Evolutionary conservation across 2,329 filamentous ascomycete genomes (phyloP), one percentile per base, ranked within the genome.

Genomic region (Paecilomyces dactylethromorphus): DNA sequence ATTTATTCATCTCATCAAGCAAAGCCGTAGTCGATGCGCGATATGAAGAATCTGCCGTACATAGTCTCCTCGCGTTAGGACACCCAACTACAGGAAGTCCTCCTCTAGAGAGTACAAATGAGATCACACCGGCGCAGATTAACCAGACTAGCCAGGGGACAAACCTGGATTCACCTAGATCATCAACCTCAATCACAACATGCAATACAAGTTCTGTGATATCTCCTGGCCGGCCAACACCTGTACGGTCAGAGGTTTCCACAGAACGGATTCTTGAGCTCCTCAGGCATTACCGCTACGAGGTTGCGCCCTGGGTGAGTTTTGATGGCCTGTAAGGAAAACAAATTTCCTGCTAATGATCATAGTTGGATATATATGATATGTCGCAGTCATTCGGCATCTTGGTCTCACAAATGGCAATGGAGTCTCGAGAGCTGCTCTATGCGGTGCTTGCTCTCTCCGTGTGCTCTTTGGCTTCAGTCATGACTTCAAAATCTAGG

Each of bases 221-320:
- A 12, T 29, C 49, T 18, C 24, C 8, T 15, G 26, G 59, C 31
- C 52, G 51, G n/a, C 54, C 18, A 12, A 57, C 67, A 26, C 61
- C 56, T n/a, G 58, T 55, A 39, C 63, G 55, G 24, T 26, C 5
- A 22, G 60, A 58, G 51, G 5, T n/a, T n/a, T 12, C 18, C 29
- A n/a, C 53, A 11, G 53, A 26, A 35, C 29, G 61, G 24, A 66
- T 57, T n/a, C 66, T 78, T 3, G 72, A 75, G 1, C 62, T 79
- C 1, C 57, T 80, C 12, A 71, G 76, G n/a, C 70, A 78, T 56
- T 80, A 78, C 57, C 68, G 76, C 52, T 80, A 80, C 56, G 71
- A 77, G 49, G 69, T 80, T 32, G 76, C 78, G 5, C 74, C 77
- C 21, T 80, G 78, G 77, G 78, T 79, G 67, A 56, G 72, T 67